Evolutionary conservation across 2,329 filamentous ascomycete species (phyloP), one percentile per base, ranked within the genome.

Genomic region (Periconia macrospinosa): DNA sequence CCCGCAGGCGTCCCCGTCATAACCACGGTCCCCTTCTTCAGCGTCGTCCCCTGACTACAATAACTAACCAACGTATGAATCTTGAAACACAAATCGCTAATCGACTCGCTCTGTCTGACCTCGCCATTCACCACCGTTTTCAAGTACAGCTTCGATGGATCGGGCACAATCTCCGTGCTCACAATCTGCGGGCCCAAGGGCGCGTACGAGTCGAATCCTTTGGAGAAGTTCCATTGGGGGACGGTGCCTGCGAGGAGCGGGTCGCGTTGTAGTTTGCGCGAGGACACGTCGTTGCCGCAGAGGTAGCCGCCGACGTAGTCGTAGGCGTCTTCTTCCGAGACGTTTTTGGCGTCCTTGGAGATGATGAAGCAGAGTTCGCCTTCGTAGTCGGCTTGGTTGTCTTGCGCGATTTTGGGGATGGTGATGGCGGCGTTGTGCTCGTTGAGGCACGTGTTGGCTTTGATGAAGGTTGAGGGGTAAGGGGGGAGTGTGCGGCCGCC

Each of bases 211-310:
- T 86, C 82, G 50, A 85, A 85, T 0, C 81, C 79, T 58, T 85
- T 85, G 15, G 75, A 78, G 57, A 84, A 85, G 0, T 78, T 76
- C 79, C 80, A 85, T 61, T 86, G 83, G 0, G 81, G 82, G 0
- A 84, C 79, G 0, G 69, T 74, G 0, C 82, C 81, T 0, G 82
- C 81, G 2, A 77, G 69, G 0, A 65, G 66, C 0, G 79, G 77
- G 18, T 83, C 78, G 3, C 79, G 70, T 57, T 86, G 83, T 33
- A 79, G 70, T 55, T 82, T 81, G 0, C 83, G 77, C 0, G 77
- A 76, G 0, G 79, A 81, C 1, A 86, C 73, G 57, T 86, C 83
- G 57, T 86, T 86, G 30, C 81, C 81, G 30, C 69, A 71, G 0
- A 79, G 79, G 62, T 84, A 86, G 7, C 77, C 83, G 1, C 78